These are phyloP conservation scores for Leptodermis oblonga DNA, from an alignment of 257 asterid genomes.

Conservation along the genomic window DNA sequence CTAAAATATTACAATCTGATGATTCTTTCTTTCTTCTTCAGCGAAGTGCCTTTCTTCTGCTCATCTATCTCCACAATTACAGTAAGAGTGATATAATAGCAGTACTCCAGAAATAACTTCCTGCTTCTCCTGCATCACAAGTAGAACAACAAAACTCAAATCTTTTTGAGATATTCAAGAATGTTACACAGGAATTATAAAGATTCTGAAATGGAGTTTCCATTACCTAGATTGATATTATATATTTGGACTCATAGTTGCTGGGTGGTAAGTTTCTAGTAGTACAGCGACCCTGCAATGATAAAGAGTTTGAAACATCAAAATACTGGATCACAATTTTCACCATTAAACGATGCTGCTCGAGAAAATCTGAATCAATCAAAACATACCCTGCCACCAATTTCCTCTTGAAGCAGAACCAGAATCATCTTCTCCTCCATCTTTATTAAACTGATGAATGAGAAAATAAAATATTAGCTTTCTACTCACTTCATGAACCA, in stretches of 20 bases:
- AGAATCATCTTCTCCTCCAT: conserved; percentile 61
- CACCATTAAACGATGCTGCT: background rate
- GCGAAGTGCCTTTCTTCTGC: no score
- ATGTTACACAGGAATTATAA: background rate
- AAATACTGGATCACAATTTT: background rate
- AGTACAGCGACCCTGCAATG: conserved; percentile 66
- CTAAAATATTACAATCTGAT: no score
- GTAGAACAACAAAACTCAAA: conserved; percentile 7
- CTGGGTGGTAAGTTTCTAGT: conserved; percentile 34
- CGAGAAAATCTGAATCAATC: background rate
- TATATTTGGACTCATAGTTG: conserved; percentile 22
- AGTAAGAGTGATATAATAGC: background rate
- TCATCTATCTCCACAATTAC: conserved; percentile 16
- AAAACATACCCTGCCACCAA: conserved; percentile 82
- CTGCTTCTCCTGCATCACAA: conserved; percentile 18
- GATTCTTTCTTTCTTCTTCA: no score
- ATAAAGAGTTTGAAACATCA: background rate
- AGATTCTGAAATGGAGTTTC: background rate
- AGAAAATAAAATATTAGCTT: background rate
- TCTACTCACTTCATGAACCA: background rate
- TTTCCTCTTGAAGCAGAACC: conserved; percentile 76
- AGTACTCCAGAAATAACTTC: conserved; percentile 13
- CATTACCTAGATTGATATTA: conserved; percentile 34
- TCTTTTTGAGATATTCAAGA: no score
- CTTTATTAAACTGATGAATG: conserved; percentile 41